Base-by-base conservation (phyloP, 768 basidiomycete species). In the Tephrocybe rancida region DNA sequence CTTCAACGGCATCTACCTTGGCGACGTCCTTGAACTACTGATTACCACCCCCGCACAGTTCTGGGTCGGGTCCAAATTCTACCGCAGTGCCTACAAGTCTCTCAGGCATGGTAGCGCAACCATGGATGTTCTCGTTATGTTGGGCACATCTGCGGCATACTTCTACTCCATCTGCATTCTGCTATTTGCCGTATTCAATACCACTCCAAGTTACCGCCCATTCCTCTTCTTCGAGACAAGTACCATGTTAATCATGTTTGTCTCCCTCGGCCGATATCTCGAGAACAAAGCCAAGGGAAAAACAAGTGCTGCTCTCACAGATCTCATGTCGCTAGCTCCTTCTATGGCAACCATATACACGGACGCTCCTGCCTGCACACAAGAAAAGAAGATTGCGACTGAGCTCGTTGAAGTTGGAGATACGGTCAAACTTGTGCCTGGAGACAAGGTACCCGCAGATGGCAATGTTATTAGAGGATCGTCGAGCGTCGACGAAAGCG, bases 241-340 rank as follows among this genome's bases (percentile, higher is more conserved):
- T 64, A 97, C 97, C 18, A 98, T 98, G 97, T 77, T 99, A 56
- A 88, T 99, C 80, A 91, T 88, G 75, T 98, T 99, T 68, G 90
- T 98, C 62, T 95, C 93, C 2, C 82, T 98, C 13, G 97, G 97
- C 4, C 86, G 97, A 22, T 97, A 88, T 72, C 81, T 98, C 44
- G 97, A 98, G 74, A 98, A 98, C 72, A 83, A 87, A 51, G 97
- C 97, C 43, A 98, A 98, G 70, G 96, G 97, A 26, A 92, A 91
- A 72, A 98, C 97, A 2, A 95, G 93, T 38, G 95, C 95, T 1
- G 97, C 97, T 2, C 81, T 99, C 25, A 97, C 95, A 3, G 95
- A 98, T 67, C 82, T 99, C 48, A 97, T 98, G 91, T 84, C 92
- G 19, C 88, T 99, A 37, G 80, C 95, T 0, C 97, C 97, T 2